phyloP scores from a whole-genome alignment of 2,329 filamentous ascomycete species.

The Colletotrichum abscissum region DNA sequence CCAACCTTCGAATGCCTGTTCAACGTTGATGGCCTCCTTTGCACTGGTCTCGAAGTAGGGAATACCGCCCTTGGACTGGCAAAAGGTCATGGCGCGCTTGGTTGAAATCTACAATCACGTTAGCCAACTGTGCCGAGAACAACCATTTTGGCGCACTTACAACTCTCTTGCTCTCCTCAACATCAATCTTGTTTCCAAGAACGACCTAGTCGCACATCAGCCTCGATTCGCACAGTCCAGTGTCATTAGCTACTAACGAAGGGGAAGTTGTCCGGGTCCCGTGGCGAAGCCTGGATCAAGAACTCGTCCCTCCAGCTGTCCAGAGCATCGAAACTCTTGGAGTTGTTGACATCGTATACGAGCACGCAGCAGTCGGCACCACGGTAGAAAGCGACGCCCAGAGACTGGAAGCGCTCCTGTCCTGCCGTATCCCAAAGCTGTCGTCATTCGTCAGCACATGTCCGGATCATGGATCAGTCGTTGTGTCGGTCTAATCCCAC shows the following conservation, averaged over 20 bases:
- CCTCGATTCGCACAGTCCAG: neutral
- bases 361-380: conserved; percentile 98
- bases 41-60: conserved; percentile 99
- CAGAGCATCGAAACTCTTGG: conserved; percentile 98
- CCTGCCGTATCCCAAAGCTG: conserved; percentile 98
- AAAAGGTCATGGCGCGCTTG: conserved; percentile 97
- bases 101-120: conserved; percentile 76
- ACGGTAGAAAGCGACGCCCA: conserved; percentile 97
- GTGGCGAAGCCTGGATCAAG: conserved; percentile 93
- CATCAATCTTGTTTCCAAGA: conserved; percentile 98
- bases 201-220: conserved; percentile 73
- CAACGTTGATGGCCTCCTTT: conserved; percentile 98
- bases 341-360: conserved; percentile 98
- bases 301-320: conserved; percentile 99
- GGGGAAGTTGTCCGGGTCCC: conserved; percentile 96
- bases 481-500: conserved; percentile 55
- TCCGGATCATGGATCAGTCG: neutral
- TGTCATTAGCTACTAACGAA: conserved; percentile 76
- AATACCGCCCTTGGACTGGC: conserved; percentile 96
- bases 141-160: conserved; percentile 55
- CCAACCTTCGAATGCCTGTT: conserved; percentile 79
- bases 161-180: conserved; percentile 97
- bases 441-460: conserved; percentile 21
- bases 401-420: conserved; percentile 96
- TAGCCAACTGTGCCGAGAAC: neutral